Evolutionary conservation across 2,329 filamentous ascomycete genomes (phyloP), one percentile per base, ranked within the genome.

Genomic region (Grosmannia huntii): DNA sequence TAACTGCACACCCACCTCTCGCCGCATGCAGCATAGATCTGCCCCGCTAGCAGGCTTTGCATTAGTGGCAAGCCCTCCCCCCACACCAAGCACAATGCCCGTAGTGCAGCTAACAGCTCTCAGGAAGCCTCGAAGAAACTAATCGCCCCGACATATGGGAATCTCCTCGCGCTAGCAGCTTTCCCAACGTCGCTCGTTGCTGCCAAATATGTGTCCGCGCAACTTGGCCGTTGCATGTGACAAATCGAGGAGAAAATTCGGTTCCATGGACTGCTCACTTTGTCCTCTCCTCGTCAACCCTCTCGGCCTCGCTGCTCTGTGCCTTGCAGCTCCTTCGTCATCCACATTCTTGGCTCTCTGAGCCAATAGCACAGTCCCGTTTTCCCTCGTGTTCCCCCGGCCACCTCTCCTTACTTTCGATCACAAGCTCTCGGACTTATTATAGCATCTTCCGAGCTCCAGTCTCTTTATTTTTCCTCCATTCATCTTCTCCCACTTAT

Each of bases 221-320:
- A n/a, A 25, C 14, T n/a, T 52, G 31, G 19, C 33, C 50, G 11
- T 21, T 14, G 28, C 53, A 55, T 55, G 53, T 55, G 53, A 55
- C 53, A 54, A 55, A 46, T 46, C 14, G 65, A 60, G 53, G 46
- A 60, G 31, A 56, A 62, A 67, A 27, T 50, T 50, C 23, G 12
- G 14, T 27, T 9, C 23, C 48, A 27, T 19, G 23, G 41, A 44
- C 41, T 44, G 41, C 41, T 44, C 41, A 44, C 7, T 44, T 21
- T 44, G 16, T 44, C 41, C 41, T 44, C 41, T 16, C 14, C 4
- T 44, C 41, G 16, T 19, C 41, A 44, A n/a, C 38, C 5, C 38
- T 41, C 38, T 14, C 38, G 14, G 36, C 5, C 44, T 48, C 44
- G 44, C 21, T 23, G 44, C 44, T 23, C 44, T 23, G 38, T 21